phyloP scores from a whole-genome alignment of 495 filamentous ascomycete genomes.

The Xylaria nigripes region DNA sequence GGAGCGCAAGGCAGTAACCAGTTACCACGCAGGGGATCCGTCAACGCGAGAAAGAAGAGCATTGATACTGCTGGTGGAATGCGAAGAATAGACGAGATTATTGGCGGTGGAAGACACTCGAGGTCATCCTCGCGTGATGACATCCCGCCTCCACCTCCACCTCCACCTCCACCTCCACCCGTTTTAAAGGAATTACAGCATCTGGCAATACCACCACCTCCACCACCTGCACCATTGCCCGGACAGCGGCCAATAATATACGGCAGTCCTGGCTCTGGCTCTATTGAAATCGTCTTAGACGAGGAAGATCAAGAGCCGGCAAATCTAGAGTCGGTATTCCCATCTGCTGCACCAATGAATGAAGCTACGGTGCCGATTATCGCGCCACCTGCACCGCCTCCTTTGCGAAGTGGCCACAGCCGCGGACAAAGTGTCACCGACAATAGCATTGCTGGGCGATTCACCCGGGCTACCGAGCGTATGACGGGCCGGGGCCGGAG shows the following conservation, averaged over 20 bases:
- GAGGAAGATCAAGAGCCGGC: slow-evolving; percentile 42
- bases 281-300: slow-evolving; percentile 68
- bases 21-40: slow-evolving; percentile 21
- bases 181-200: slow-evolving; percentile 82
- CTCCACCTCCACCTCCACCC: slow-evolving; percentile 45
- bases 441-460: slow-evolving; percentile 51
- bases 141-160: slow-evolving; percentile 43
- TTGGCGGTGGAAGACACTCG: slow-evolving; percentile 38
- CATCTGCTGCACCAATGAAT: slow-evolving; percentile 8
- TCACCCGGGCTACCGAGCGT: slow-evolving; percentile 58
- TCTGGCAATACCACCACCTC: slow-evolving; percentile 58
- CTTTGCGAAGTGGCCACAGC: slow-evolving; percentile 40
- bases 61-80: slow-evolving; percentile 24
- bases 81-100: slow-evolving; percentile 54
- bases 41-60: slow-evolving; percentile 32
- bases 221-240: slow-evolving; percentile 54
- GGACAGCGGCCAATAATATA: slow-evolving; percentile 29
- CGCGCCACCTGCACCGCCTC: slow-evolving; percentile 25
- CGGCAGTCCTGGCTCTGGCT: slow-evolving; percentile 45
- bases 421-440: slow-evolving; percentile 61
- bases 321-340: slow-evolving; percentile 26
- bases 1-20: slow-evolving; percentile 34
- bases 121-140: slow-evolving; percentile 33
- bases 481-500: slow-evolving; percentile 55
- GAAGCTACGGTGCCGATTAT: slow-evolving; percentile 28